These are phyloP conservation scores for Pisolithus tinctorius DNA, from an alignment of 768 basidiomycete species.

Conservation along the genomic window DNA sequence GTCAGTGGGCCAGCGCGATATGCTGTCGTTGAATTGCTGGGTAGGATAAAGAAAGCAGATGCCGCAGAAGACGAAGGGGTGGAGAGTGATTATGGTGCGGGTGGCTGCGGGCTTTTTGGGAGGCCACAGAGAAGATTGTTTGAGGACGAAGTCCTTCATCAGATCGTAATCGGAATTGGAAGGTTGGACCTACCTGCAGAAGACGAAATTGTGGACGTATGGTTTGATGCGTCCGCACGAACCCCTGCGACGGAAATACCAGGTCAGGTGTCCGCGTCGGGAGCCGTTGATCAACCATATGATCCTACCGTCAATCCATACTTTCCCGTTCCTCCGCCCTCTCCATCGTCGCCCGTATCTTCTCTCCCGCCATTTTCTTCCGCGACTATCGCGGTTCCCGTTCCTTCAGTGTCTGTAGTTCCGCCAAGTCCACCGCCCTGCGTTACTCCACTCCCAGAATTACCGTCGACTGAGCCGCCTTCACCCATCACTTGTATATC, in stretches of 20 bases:
- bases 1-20: slow-evolving; percentile 69
- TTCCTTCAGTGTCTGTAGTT: slow-evolving; percentile 3
- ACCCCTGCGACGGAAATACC: slow-evolving; percentile 25
- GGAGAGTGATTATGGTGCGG: slow-evolving; percentile 27
- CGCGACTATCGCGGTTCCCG: neutral
- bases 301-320: slow-evolving; percentile 39
- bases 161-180: slow-evolving; percentile 88
- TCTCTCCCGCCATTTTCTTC: slow-evolving; percentile 10
- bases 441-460: slow-evolving; percentile 14
- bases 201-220: slow-evolving; percentile 32
- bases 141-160: slow-evolving; percentile 74
- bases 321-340: slow-evolving; percentile 38
- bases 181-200: slow-evolving; percentile 43
- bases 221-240: slow-evolving; percentile 25
- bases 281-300: slow-evolving; percentile 3
- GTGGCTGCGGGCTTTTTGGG: slow-evolving; percentile 42
- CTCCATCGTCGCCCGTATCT: slow-evolving; percentile 23
- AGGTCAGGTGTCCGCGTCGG: slow-evolving; percentile 9
- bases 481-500: slow-evolving; percentile 8
- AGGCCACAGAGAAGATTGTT: slow-evolving; percentile 54
- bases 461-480: slow-evolving; percentile 7
- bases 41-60: slow-evolving; percentile 60
- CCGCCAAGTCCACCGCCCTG: slow-evolving; percentile 7
- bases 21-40: slow-evolving; percentile 73
- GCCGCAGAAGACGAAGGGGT: slow-evolving; percentile 30